A percentile compares a stretch with the other conserved stretches of the same genome.
Conservation (phyloP, 1,139 yeast species). For the Saccharomycopsis crataegensis region DNA sequence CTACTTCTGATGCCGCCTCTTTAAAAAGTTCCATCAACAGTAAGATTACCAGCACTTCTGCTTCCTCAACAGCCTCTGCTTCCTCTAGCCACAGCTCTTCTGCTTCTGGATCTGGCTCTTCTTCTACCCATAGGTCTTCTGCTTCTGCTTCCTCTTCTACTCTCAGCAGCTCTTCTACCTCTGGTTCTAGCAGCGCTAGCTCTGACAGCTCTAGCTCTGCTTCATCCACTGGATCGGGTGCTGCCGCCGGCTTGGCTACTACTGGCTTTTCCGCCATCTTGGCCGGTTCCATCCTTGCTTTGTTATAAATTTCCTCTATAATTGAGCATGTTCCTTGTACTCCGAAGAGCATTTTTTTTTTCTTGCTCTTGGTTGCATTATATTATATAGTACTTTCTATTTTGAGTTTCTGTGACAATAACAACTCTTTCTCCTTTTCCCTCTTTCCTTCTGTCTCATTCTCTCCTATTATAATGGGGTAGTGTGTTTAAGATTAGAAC, state of each 20-base stretch:
- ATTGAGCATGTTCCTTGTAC: too few species aligned
- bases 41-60: background rate
- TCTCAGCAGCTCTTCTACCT: background rate
- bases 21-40: background rate
- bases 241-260: background rate
- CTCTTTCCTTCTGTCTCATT: too few species aligned
- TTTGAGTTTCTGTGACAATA: too few species aligned
- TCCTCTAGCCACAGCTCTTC: background rate
- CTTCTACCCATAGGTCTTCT: too few species aligned
- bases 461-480: too few species aligned
- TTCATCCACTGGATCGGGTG: slow-evolving; percentile 4
- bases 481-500: too few species aligned
- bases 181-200: background rate
- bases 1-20: background rate
- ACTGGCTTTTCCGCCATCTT: background rate
- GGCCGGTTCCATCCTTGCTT: too few species aligned
- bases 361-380: too few species aligned
- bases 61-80: background rate
- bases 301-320: too few species aligned
- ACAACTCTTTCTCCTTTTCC: too few species aligned
- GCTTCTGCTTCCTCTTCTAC: background rate
- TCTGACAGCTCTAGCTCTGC: slow-evolving; percentile 1
- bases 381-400: too few species aligned
- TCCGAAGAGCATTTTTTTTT: too few species aligned
- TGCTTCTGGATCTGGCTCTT: background rate